Evolutionary conservation across 176 grass and related monocot genomes (phyloP).

Genomic region (Poa pratensis): DNA sequence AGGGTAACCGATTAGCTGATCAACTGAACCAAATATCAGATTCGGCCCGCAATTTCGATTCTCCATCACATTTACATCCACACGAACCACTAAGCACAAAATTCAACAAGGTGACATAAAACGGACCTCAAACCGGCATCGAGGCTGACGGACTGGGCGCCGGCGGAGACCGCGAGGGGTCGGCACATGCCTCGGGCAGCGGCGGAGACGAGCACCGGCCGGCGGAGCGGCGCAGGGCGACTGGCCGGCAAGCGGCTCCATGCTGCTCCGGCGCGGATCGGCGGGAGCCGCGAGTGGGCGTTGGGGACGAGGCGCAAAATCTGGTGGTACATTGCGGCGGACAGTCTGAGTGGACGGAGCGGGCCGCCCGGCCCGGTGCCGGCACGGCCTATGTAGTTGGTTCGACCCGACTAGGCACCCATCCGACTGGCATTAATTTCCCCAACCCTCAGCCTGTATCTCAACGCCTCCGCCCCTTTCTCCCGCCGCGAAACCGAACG

Average conservation of each 20-base stretch:
- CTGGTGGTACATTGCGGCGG: constrained; percentile 42
- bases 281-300: constrained; percentile 26
- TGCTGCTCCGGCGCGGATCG: constrained; percentile 26
- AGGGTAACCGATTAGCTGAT: too few relatives aligned
- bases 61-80: not conserved
- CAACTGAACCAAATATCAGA: not conserved
- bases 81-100: not conserved
- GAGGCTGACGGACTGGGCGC: constrained; percentile 2
- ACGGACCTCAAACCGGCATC: constrained; percentile 33
- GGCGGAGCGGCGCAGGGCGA: not conserved
- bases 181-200: constrained; percentile 22
- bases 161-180: constrained; percentile 43
- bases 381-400: constrained; percentile 3
- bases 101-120: too few relatives aligned
- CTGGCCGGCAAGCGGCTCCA: not conserved
- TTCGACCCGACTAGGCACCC: not conserved
- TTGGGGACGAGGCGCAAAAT: constrained; percentile 46
- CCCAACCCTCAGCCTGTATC: too few relatives aligned
- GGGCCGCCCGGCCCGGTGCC: not conserved
- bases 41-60: not conserved
- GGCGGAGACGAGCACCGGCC: not conserved
- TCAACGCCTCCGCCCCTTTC: too few relatives aligned
- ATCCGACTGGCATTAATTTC: too few relatives aligned
- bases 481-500: constrained; percentile 16
- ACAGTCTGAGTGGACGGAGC: not conserved